These are phyloP conservation scores for Syncephalastrum sp. DNA, from an alignment of 371 early-diverging fungal species.

Conservation along the genomic window DNA sequence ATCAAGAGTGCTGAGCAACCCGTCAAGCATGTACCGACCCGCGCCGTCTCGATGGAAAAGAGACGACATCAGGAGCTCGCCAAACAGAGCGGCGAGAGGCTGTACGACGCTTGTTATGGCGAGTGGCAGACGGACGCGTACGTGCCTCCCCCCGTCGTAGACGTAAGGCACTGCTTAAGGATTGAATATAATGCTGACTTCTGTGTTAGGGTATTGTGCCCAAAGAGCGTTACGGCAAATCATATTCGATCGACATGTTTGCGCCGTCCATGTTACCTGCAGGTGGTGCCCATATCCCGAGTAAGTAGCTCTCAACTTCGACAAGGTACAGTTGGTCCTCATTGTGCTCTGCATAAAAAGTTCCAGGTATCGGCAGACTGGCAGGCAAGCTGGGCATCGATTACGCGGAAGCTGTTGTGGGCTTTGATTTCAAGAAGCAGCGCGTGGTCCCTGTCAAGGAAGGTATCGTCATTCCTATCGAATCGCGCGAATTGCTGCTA, in stretches of 20 bases:
- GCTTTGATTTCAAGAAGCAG: slow-evolving; percentile 74
- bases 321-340: too few relatives aligned
- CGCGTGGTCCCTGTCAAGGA: slow-evolving; percentile 62
- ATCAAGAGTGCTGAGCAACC: slow-evolving; percentile 57
- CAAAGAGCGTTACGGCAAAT: slow-evolving; percentile 72
- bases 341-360: slow-evolving; percentile 18
- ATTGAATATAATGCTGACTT: not conserved
- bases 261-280: slow-evolving; percentile 79
- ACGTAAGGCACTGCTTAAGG: slow-evolving; percentile 40
- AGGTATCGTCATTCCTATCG: slow-evolving; percentile 76
- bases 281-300: slow-evolving; percentile 77
- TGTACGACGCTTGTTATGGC: slow-evolving; percentile 63
- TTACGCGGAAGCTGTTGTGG: slow-evolving; percentile 78
- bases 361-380: slow-evolving; percentile 56
- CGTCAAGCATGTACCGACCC: slow-evolving; percentile 63
- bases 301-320: slow-evolving; percentile 26
- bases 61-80: slow-evolving; percentile 50
- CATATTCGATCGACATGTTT: slow-evolving; percentile 69
- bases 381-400: slow-evolving; percentile 77
- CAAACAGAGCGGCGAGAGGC: slow-evolving; percentile 35
- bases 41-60: slow-evolving; percentile 61
- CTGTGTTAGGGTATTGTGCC: slow-evolving; percentile 72
- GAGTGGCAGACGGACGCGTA: slow-evolving; percentile 86
- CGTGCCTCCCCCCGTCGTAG: slow-evolving; percentile 60
- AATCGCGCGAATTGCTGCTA: slow-evolving; percentile 54